These are phyloP conservation scores for Monosporascus sp. DNA, from an alignment of 2,329 filamentous ascomycete species.

Conservation along the genomic window DNA sequence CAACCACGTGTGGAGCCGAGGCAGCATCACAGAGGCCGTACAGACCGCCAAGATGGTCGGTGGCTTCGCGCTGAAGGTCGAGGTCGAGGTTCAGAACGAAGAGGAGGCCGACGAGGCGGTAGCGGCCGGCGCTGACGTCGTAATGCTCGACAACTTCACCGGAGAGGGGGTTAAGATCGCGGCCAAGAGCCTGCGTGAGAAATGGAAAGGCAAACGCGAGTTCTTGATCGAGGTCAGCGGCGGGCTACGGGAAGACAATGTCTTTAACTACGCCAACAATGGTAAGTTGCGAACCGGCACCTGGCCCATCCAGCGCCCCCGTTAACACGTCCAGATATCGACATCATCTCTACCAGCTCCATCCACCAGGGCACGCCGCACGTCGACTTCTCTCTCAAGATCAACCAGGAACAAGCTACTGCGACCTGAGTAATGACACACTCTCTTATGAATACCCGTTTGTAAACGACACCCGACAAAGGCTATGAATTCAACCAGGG, in stretches of 20 bases:
- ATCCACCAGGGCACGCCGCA: slow-evolving; percentile 95
- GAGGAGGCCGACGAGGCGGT: slow-evolving; percentile 89
- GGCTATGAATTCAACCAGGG: too few species aligned
- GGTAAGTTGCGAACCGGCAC: slow-evolving; percentile 39
- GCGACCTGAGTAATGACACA: background rate
- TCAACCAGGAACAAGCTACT: slow-evolving; percentile 40
- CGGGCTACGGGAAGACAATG: slow-evolving; percentile 80
- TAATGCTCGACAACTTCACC: slow-evolving; percentile 97
- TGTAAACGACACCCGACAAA: too few species aligned
- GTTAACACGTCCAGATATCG: slow-evolving; percentile 56
- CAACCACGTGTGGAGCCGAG: slow-evolving; percentile 92
- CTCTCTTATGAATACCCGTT: too few species aligned
- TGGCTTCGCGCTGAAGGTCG: slow-evolving; percentile 89
- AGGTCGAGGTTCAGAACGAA: slow-evolving; percentile 90
- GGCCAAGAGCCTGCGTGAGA: slow-evolving; percentile 68
- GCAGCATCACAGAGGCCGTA: slow-evolving; percentile 82
- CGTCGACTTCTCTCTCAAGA: slow-evolving; percentile 94
- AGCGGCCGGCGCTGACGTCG: slow-evolving; percentile 81
- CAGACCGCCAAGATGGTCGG: slow-evolving; percentile 74
- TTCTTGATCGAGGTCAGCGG: slow-evolving; percentile 91
- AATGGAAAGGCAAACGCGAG: slow-evolving; percentile 67
- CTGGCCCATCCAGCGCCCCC: background rate
- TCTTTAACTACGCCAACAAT: slow-evolving; percentile 71
- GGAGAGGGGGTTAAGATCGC: slow-evolving; percentile 71
- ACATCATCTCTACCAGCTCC: slow-evolving; percentile 92